Percentiles rank a stretch among this genome's conserved stretches.
phyloP scores from a whole-genome alignment of 164 flowering plant species.

The Amborella trichopoda region DNA sequence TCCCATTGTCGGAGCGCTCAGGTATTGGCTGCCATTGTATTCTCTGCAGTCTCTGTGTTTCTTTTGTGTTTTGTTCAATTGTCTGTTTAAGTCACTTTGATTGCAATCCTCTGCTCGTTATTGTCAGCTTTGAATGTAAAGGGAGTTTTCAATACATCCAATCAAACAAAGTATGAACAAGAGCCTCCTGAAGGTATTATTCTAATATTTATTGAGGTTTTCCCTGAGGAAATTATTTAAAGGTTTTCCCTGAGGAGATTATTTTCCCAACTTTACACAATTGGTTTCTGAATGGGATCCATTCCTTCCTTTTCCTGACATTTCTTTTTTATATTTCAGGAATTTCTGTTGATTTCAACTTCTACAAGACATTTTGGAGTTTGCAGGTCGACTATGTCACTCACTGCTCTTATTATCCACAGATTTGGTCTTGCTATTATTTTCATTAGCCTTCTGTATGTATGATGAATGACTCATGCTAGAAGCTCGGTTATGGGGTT shows the following conservation, averaged over 20 bases:
- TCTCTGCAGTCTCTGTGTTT: too few relatives aligned
- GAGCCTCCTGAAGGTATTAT: constrained; percentile 73
- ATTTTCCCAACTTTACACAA: too few relatives aligned
- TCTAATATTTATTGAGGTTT: neutral
- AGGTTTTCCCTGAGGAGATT: too few relatives aligned
- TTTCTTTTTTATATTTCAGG: constrained; percentile 31
- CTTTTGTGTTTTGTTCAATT: too few relatives aligned
- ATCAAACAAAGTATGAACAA: constrained; percentile 94
- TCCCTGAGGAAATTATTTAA: too few relatives aligned
- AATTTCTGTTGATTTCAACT: constrained; percentile 89
- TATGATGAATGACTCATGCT: too few relatives aligned
- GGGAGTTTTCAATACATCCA: constrained; percentile 96
- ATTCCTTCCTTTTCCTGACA: neutral
- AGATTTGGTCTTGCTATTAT: too few relatives aligned
- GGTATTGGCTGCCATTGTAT: constrained; percentile 42
- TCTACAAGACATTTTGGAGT: constrained; percentile 98
- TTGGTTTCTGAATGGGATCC: neutral
- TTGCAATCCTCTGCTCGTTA: constrained; percentile 1
- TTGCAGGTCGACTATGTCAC: constrained; percentile 51
- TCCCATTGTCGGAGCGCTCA: constrained; percentile 97
- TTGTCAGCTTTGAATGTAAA: constrained; percentile 89
- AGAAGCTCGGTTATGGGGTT: too few relatives aligned
- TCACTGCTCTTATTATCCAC: too few relatives aligned
- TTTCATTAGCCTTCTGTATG: too few relatives aligned
- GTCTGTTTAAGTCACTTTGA: neutral